Evolutionary conservation across 495 filamentous ascomycete species (phyloP), one percentile per base, ranked within the genome.

Genomic region (Podospora pseudocomata): DNA sequence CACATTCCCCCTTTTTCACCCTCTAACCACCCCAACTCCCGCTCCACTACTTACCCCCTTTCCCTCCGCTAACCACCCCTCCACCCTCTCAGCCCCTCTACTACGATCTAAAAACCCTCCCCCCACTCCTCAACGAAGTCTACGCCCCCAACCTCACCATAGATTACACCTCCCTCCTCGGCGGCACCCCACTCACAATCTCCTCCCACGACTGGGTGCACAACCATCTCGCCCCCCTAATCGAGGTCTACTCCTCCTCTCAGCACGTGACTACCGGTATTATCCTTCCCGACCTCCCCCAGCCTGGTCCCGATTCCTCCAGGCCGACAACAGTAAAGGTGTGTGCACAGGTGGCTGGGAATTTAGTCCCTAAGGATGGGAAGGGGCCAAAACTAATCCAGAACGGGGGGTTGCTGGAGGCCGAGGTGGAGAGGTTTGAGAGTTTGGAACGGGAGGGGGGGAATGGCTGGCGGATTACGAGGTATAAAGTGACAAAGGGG

Each of bases 111-210:
- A 13, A 9, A 15, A 66, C 68, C 26, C n/a, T 23, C 11, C 23
- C 64, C 13, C 66, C 65, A 30, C 71, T 75, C 63, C 32, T 59
- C 58, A 65, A 66, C 19, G 74, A 77, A 11, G 72, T 76, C 19
- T 79, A 76, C 54, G 74, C 72, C 15, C 64, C 65, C 0, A 60
- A 72, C 23, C 44, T 75, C 4, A 18, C 64, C 16, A 68, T 76
- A 39, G 77, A 79, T 67, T 79, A 78, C 66, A 78, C 74, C 26
- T 69, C 73, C 27, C 55, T 79, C 65, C 67, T 76, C 39, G 72
- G 74, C 62, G 74, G 76, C 27, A 16, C 64, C 4, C 74, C 76
- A 2, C 60, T 63, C 15, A 65, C 64, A 11, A 63, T 74, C 55
- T 65, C 73, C 7, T 67, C 65, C 39, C 54, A 66, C 30, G 73